Evolutionary conservation across 805 yeast genomes (phyloP).

Genomic region (Myxozyma monticola): DNA sequence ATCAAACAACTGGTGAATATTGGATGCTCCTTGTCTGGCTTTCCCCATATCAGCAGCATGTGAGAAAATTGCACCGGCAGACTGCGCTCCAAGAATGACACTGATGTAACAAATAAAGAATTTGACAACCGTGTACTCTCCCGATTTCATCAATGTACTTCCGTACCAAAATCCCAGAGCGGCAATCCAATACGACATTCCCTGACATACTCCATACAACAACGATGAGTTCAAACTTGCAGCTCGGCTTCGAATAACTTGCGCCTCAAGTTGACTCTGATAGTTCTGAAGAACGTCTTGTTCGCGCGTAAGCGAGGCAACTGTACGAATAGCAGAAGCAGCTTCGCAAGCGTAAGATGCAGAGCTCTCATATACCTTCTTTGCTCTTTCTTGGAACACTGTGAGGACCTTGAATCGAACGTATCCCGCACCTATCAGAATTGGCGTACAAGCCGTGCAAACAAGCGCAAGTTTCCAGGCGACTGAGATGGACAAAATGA

Average conservation of each 20-base stretch:
- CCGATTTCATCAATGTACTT: constrained; percentile 38
- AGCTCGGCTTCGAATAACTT: constrained; percentile 39
- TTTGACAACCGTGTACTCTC: constrained; percentile 34
- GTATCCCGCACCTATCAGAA: constrained; percentile 41
- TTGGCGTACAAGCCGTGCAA: constrained; percentile 40
- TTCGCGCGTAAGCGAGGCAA: constrained; percentile 45
- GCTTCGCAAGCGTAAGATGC: constrained; percentile 46
- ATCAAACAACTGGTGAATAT: constrained; percentile 39
- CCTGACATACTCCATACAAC: constrained; percentile 42
- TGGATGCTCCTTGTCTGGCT: constrained; percentile 42
- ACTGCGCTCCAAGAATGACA: constrained; percentile 46
- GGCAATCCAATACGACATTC: constrained; percentile 43
- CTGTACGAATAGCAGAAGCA: constrained; percentile 45
- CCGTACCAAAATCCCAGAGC: constrained; percentile 49
- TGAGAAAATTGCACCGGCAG: constrained; percentile 45
- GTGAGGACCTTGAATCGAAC: constrained; percentile 40
- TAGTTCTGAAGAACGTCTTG: constrained; percentile 40
- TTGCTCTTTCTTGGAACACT: constrained; percentile 40
- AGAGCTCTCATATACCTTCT: constrained; percentile 41
- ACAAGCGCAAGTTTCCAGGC: constrained; percentile 46
- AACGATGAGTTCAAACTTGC: constrained; percentile 33
- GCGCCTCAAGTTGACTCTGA: constrained; percentile 15
- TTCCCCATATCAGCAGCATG: constrained; percentile 48
- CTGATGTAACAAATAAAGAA: constrained; percentile 45
- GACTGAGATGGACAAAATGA: constrained; percentile 41